These are phyloP conservation scores for Fusarium anthophilum DNA, from an alignment of 2,329 filamentous ascomycete genomes.

Conservation along the genomic window DNA sequence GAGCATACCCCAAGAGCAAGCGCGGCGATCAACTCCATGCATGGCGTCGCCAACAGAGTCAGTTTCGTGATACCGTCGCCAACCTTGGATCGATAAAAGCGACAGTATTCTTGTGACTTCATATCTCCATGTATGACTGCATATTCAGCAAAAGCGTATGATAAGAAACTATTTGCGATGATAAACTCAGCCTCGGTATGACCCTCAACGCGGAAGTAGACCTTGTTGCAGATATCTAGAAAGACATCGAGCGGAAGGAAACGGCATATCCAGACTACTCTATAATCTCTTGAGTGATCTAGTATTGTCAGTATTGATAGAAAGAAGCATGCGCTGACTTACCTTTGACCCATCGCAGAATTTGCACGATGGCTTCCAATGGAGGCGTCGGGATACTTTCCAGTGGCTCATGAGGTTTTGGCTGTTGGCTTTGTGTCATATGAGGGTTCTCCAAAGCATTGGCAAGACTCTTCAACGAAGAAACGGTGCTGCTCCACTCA, in stretches of 20 bases:
- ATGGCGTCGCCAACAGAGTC: conserved; percentile 46
- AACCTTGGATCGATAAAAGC: conserved; percentile 43
- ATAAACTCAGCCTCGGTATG: conserved; percentile 47
- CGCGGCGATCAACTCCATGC: conserved; percentile 47
- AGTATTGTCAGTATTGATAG: not conserved
- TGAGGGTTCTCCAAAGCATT: not conserved
- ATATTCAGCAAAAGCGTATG: conserved; percentile 49
- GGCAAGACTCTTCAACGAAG: conserved; percentile 14
- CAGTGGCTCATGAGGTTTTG: not conserved
- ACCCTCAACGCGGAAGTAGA: conserved; percentile 50
- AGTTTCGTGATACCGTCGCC: conserved; percentile 38
- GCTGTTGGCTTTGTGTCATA: not conserved
- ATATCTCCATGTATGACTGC: conserved; percentile 34
- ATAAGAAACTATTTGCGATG: conserved; percentile 49
- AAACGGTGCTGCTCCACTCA: not conserved
- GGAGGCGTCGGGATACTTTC: conserved; percentile 40
- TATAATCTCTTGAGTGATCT: conserved; percentile 41
- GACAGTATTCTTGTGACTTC: conserved; percentile 37
- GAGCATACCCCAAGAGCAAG: conserved; percentile 47
- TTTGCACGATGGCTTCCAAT: conserved; percentile 39
- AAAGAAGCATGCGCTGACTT: accelerated
- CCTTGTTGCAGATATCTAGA: conserved; percentile 45
- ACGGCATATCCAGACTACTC: conserved; percentile 45
- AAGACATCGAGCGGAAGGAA: conserved; percentile 47
- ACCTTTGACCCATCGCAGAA: conserved; percentile 49